Conservation (phyloP, 2,329 filamentous ascomycete genomes). For the Verticillium nonalfalfae region DNA sequence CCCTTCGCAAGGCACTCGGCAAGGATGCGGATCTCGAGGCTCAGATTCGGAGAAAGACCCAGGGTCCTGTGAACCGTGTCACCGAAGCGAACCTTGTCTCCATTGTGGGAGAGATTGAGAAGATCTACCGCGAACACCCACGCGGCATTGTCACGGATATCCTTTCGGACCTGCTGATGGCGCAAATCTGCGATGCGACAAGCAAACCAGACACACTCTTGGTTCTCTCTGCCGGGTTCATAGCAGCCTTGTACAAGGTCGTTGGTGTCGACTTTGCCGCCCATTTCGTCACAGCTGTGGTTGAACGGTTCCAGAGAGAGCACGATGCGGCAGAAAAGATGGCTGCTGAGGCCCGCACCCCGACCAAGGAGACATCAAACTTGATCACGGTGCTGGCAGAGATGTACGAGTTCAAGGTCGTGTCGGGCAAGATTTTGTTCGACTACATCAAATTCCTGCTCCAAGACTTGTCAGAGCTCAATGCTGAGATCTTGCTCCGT, state of each 20-base stretch:
- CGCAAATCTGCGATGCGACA: constrained; percentile 73
- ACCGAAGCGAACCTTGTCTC: constrained; percentile 86
- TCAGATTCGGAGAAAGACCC: constrained; percentile 70
- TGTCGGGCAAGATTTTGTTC: constrained; percentile 78
- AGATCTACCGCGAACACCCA: constrained; percentile 75
- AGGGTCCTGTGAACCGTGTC: constrained; percentile 86
- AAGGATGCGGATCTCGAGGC: constrained; percentile 61
- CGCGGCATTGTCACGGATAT: constrained; percentile 83
- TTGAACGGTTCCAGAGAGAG: constrained; percentile 65
- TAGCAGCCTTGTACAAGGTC: constrained; percentile 80
- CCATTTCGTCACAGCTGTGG: constrained; percentile 71
- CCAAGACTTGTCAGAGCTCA: constrained; percentile 68
- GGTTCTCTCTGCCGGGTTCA: constrained; percentile 84
- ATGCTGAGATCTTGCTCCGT: constrained; percentile 81
- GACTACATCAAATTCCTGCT: constrained; percentile 83
- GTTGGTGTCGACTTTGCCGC: constrained; percentile 87
- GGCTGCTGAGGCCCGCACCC: constrained; percentile 19
- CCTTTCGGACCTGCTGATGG: constrained; percentile 69
- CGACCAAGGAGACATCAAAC: constrained; percentile 62
- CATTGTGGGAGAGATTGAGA: constrained; percentile 76
- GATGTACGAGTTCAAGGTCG: constrained; percentile 86
- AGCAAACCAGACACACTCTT: constrained; percentile 82
- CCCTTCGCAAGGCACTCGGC: constrained; percentile 58
- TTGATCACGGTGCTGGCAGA: constrained; percentile 77
- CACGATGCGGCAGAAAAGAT: constrained; percentile 41